Conservation (phyloP, 345 rosid genomes). For the Eucalyptus lansdowneana region DNA sequence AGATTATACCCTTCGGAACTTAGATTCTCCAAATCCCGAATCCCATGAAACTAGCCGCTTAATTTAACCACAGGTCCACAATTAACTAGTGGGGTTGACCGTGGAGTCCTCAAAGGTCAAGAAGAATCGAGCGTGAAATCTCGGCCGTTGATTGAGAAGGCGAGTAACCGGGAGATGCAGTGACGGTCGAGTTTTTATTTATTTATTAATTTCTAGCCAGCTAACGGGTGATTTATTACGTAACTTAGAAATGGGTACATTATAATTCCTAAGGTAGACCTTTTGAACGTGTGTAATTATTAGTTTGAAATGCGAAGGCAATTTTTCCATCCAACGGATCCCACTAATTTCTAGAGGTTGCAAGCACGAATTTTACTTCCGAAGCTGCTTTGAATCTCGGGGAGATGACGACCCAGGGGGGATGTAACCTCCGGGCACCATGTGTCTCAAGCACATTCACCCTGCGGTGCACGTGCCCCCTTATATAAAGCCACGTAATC, state of each 20-base stretch:
- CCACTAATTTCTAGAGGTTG: not conserved
- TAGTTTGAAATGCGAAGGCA: not conserved
- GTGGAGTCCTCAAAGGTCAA: not conserved
- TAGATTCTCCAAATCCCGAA: not conserved
- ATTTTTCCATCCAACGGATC: not conserved
- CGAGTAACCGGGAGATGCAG: not conserved
- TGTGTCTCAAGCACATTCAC: conserved; percentile 7
- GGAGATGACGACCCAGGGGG: not conserved
- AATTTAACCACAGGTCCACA: not conserved
- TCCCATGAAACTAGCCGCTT: not conserved
- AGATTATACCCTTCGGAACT: not conserved
- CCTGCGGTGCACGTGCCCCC: conserved; percentile 27
- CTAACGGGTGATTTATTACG: not conserved
- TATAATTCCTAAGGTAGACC: not conserved
- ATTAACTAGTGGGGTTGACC: not conserved
- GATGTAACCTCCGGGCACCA: conserved; percentile 9
- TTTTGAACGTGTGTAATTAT: not conserved
- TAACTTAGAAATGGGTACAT: not conserved
- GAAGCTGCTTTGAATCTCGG: not conserved
- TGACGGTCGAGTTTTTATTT: not conserved
- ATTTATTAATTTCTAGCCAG: not conserved
- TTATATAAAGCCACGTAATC: conserved; percentile 20
- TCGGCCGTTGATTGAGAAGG: not conserved
- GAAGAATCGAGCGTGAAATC: not conserved
- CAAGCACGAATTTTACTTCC: not conserved